Conservation (phyloP, 768 basidiomycete genomes). For the Daedaleopsis sinensis region DNA sequence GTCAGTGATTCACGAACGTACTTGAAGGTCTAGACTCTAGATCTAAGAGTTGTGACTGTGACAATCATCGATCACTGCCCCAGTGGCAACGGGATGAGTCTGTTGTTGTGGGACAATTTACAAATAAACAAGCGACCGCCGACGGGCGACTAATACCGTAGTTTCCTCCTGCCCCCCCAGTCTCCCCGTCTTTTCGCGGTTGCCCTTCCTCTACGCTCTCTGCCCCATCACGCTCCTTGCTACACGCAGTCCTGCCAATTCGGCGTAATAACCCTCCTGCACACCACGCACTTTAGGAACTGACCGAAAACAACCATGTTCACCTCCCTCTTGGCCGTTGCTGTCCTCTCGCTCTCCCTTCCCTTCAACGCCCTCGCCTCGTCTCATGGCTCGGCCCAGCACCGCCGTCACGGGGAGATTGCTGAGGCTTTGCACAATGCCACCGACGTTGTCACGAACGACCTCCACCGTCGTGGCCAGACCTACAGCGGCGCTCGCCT, state of each 20-base stretch:
- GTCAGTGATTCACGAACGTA: too few species aligned
- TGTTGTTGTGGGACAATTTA: not conserved
- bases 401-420: constrained; percentile 32
- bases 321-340: constrained; percentile 22
- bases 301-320: constrained; percentile 25
- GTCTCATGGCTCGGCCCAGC: constrained; percentile 14
- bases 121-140: not conserved
- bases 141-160: not conserved
- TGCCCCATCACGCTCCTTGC: constrained; percentile 25
- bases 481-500: constrained; percentile 31
- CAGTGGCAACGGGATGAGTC: too few species aligned
- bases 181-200: constrained; percentile 1
- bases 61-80: too few species aligned
- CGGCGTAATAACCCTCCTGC: not conserved
- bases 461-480: constrained; percentile 19
- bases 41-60: too few species aligned
- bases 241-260: not conserved
- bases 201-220: constrained; percentile 17
- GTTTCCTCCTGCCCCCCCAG: not conserved
- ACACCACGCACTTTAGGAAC: not conserved
- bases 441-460: constrained; percentile 13
- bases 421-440: constrained; percentile 28
- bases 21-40: too few species aligned
- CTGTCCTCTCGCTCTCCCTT: constrained; percentile 28
- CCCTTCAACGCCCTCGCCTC: constrained; percentile 26